Evolutionary conservation across 1,284 basidiomycete genomes (phyloP), one percentile per base, ranked within the genome.

Genomic region (Leccinum huronense): DNA sequence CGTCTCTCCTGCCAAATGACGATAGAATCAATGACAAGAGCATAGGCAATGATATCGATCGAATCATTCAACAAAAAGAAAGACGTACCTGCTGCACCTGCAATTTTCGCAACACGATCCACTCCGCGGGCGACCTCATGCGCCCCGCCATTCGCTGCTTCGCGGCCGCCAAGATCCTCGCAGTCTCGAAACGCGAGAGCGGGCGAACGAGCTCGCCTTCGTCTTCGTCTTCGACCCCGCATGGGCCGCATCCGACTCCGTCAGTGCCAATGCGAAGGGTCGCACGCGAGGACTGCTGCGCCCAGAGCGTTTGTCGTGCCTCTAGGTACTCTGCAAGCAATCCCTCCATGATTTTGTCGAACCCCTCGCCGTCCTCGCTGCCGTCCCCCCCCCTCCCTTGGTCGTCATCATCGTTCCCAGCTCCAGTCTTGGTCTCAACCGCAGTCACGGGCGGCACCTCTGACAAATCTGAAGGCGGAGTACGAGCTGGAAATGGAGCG

Each of bases 91-190:
- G 79, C 34, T 74, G 75, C 13, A 84, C 62, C 66, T 81, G 81
- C 61, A 86, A 73, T 69, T 84, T 86, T 63, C 84, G 78, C 51
- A 79, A 60, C 11, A 76, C 67, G n/a, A 86, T 71, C 23, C 75
- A 72, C 54, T 81, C 78, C 0, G 70, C 65, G 31, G 72, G 65
- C 34, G 73, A 70, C 40, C 66, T 68, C 38, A 73, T 57, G 4
- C 58, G 51, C 3, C 57, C 56, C 2, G 27, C 48, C 27, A 45
- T 19, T 19, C 48, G 61, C 4, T 70, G 65, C 30, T 67, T 68
- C 31, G 57, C 61, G 16, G 45, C 45, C 11, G 65, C 56, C 56
- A 69, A 14, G 16, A 76, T 67, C 48, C 71, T 71, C 6, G 69
- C 30, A 3, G 61, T 30, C 45, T 75, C 75, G 8, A 73, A 73